phyloP scores from a whole-genome alignment of 2,329 filamentous ascomycete genomes.

The Neonectria faginata region DNA sequence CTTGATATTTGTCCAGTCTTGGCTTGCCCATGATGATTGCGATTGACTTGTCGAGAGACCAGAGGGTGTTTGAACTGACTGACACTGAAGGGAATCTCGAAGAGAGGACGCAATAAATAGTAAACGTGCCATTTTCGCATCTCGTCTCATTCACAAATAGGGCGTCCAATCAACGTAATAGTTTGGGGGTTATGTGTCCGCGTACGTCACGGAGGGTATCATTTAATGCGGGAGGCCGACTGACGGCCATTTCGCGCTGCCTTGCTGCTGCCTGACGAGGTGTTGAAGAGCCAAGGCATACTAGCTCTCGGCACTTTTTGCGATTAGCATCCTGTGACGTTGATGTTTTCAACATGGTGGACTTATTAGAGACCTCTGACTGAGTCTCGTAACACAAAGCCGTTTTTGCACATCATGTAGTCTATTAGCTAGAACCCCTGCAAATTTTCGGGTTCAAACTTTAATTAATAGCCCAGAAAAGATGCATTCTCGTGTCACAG shows the following conservation, averaged over 20 bases:
- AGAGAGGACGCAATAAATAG: background rate
- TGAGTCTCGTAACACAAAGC: background rate
- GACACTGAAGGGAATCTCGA: no score
- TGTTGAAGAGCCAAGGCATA: no score
- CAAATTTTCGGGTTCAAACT: background rate
- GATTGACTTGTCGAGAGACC: background rate
- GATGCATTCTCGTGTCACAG: background rate
- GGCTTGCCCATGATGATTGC: constrained; percentile 29
- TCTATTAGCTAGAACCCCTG: background rate
- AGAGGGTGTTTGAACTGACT: background rate
- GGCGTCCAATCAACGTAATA: background rate
- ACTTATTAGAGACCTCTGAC: background rate
- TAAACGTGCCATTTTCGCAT: background rate
- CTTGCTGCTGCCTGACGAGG: background rate
- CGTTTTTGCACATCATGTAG: background rate
- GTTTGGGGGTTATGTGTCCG: background rate
- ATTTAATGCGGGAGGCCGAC: background rate
- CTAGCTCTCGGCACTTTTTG: no score
- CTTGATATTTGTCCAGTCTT: constrained; percentile 27
- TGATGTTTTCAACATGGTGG: no score
- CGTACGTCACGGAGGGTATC: background rate
- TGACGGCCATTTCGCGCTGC: background rate
- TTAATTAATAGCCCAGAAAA: no score
- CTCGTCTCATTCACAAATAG: background rate
- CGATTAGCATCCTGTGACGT: background rate